Evolutionary conservation across 139 green algal genomes (phyloP).

Genomic region (Gonium pectorale): DNA sequence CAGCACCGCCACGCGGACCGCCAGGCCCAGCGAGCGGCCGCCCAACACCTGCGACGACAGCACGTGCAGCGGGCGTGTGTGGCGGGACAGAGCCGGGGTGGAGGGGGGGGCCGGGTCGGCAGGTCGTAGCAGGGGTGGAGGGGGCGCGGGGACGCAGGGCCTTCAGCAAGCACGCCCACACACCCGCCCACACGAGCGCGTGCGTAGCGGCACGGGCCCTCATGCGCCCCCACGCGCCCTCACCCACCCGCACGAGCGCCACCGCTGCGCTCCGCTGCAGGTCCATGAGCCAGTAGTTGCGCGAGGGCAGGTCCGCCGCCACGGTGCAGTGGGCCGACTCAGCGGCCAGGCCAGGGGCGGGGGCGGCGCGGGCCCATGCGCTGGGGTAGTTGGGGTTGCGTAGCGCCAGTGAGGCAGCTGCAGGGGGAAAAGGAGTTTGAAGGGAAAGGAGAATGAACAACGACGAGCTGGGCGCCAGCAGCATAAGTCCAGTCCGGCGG

Average conservation of each 20-base stretch:
- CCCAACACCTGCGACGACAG: slow-evolving; percentile 22
- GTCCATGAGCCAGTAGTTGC: slow-evolving; percentile 35
- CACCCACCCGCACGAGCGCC: slow-evolving; percentile 20
- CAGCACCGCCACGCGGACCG: neutral
- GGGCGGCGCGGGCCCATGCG: neutral
- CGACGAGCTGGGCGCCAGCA: too few species aligned
- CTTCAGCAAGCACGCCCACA: too few species aligned
- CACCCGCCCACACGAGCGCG: too few species aligned
- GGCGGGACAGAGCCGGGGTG: too few species aligned
- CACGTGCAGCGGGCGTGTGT: too few species aligned
- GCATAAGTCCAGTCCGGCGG: too few species aligned
- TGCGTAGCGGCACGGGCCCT: too few species aligned
- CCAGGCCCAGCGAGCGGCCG: neutral
- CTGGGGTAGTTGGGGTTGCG: slow-evolving; percentile 13
- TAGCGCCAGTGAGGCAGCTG: neutral
- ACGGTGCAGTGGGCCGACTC: neutral
- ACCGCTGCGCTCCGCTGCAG: neutral
- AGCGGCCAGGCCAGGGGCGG: neutral
- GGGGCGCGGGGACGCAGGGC: too few species aligned
- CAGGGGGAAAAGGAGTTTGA: neutral
- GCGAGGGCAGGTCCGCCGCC: neutral
- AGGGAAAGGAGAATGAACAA: too few species aligned
- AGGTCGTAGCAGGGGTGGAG: too few species aligned
- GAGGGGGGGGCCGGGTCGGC: too few species aligned
- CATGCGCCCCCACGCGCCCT: too few species aligned